Conservation (phyloP, 2,329 filamentous ascomycete genomes). For the Penicillium polonicum region DNA sequence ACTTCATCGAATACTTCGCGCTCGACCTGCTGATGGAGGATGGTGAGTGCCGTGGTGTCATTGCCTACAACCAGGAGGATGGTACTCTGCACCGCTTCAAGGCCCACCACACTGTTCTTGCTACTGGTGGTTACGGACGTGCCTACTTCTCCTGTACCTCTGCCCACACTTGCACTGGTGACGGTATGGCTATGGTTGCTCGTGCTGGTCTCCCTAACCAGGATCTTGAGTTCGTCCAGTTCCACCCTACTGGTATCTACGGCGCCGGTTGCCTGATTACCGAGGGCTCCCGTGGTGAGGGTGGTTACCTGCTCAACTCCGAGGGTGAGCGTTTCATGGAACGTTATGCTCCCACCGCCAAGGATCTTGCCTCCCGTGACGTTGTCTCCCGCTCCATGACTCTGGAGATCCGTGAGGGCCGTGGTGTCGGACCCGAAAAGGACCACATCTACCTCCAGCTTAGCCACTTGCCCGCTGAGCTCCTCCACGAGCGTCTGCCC, state of each 20-base stretch:
- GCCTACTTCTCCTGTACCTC: constrained; percentile 98
- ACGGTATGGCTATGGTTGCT: constrained; percentile 99
- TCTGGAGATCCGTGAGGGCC: constrained; percentile 94
- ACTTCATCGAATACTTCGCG: constrained; percentile 99
- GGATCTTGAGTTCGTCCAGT: constrained; percentile 99
- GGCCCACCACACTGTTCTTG: constrained; percentile 92
- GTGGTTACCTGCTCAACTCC: constrained; percentile 94
- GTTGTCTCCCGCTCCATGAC: constrained; percentile 98
- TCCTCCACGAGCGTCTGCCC: constrained; percentile 92
- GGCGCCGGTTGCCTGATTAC: constrained; percentile 97
- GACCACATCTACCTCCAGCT: constrained; percentile 99
- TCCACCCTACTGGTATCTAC: constrained; percentile 99
- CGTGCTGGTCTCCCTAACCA: constrained; percentile 97
- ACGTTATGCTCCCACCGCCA: constrained; percentile 93
- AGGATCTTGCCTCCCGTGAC: constrained; percentile 94
- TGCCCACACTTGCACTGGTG: constrained; percentile 96
- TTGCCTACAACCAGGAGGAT: constrained; percentile 98
- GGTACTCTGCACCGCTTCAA: constrained; percentile 96
- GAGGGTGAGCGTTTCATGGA: constrained; percentile 99
- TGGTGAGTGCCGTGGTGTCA: constrained; percentile 91
- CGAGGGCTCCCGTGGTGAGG: constrained; percentile 95
- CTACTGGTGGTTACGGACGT: constrained; percentile 95
- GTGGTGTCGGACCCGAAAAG: constrained; percentile 94
- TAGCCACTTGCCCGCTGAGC: constrained; percentile 86
- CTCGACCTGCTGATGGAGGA: constrained; percentile 97